These are phyloP conservation scores for Aegilops tauschii DNA, from an alignment of 176 grass and related monocot species.

Conservation along the genomic window DNA sequence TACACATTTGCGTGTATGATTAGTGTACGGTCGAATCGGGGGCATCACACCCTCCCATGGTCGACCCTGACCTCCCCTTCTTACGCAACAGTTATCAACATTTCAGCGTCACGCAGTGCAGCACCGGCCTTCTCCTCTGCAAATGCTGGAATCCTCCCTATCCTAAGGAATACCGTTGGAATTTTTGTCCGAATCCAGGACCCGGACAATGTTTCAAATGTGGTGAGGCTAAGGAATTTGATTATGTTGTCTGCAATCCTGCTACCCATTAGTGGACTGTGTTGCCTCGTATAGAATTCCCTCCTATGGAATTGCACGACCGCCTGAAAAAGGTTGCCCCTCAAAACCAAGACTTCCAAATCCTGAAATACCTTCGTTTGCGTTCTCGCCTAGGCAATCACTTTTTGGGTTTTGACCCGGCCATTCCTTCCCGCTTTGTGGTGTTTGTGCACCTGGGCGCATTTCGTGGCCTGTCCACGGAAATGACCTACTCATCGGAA, in stretches of 20 bases:
- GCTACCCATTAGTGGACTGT: neutral
- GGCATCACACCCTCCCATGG: neutral
- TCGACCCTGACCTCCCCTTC: neutral
- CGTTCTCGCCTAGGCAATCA: neutral
- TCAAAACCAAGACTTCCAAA: too few relatives aligned
- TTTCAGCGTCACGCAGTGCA: neutral
- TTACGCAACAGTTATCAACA: neutral
- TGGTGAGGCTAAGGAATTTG: neutral
- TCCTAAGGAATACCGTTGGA: too few relatives aligned
- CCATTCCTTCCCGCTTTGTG: neutral
- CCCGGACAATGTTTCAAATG: too few relatives aligned
- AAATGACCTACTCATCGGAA: neutral
- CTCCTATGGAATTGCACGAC: too few relatives aligned
- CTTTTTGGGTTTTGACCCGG: neutral
- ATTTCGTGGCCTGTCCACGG: too few relatives aligned
- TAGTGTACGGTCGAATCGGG: too few relatives aligned
- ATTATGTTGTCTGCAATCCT: neutral
- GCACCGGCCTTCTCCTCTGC: neutral
- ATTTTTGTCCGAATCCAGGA: too few relatives aligned
- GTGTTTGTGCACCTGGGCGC: neutral
- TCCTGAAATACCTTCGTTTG: neutral
- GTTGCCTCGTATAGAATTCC: neutral
- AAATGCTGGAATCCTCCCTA: neutral
- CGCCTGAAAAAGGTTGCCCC: too few relatives aligned
- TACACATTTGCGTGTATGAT: too few relatives aligned